These are phyloP conservation scores for Wilhelminamyces savonicus DNA, from an alignment of 805 yeast genomes.

Conservation along the genomic window DNA sequence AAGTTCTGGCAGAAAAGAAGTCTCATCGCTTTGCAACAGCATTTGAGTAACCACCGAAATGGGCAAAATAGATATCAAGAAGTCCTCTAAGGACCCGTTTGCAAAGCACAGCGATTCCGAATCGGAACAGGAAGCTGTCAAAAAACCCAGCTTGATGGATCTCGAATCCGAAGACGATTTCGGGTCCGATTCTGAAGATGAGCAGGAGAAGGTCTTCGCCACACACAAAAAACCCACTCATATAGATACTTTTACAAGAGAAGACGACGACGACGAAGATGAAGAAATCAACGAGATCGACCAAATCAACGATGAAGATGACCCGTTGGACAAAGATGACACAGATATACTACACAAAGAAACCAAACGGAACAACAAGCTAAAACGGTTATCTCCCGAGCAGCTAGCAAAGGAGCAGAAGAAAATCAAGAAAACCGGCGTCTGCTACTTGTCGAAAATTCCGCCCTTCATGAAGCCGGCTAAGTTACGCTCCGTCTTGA, in stretches of 20 bases:
- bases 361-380: constrained; percentile 21
- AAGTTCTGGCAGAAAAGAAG: too few species aligned
- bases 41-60: too few species aligned
- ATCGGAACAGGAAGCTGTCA: too few species aligned
- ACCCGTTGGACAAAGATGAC: not conserved
- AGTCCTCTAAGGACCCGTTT: too few species aligned
- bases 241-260: too few species aligned
- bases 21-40: too few species aligned
- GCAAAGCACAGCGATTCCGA: too few species aligned
- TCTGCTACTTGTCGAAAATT: constrained; percentile 81
- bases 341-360: constrained; percentile 10
- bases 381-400: constrained; percentile 52
- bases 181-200: constrained; percentile 1
- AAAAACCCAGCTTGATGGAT: not conserved
- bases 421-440: constrained; percentile 71
- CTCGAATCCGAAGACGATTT: not conserved
- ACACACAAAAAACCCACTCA: too few species aligned
- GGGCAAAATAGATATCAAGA: too few species aligned
- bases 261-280: constrained; percentile 5
- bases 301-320: constrained; percentile 2
- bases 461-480: constrained; percentile 98
- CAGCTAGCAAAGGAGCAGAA: constrained; percentile 50
- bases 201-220: too few species aligned
- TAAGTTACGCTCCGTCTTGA: constrained; percentile 73
- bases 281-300: not conserved